Conservation (phyloP, 2,329 filamentous ascomycete genomes). For the Amylocarpus encephaloides region DNA sequence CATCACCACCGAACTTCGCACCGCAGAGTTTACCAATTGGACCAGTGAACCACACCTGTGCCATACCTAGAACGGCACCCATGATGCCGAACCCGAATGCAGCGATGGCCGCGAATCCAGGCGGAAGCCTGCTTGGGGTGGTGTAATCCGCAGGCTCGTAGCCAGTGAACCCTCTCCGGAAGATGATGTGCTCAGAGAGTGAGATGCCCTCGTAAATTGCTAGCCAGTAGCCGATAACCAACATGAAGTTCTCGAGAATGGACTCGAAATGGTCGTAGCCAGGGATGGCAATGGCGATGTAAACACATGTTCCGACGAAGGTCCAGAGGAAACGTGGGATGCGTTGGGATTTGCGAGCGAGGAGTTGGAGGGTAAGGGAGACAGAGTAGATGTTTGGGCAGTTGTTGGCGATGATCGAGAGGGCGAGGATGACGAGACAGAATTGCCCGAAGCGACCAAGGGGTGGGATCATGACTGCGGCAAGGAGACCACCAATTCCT, state of each 20-base stretch:
- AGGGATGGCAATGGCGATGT: slow-evolving; percentile 63
- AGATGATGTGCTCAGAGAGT: slow-evolving; percentile 62
- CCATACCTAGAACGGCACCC: slow-evolving; percentile 65
- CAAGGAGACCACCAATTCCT: slow-evolving; percentile 61
- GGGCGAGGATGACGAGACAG: slow-evolving; percentile 59
- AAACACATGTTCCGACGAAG: slow-evolving; percentile 52
- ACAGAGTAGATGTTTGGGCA: slow-evolving; percentile 68
- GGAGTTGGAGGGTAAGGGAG: slow-evolving; percentile 59
- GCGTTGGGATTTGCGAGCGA: slow-evolving; percentile 50
- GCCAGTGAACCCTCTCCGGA: slow-evolving; percentile 53
- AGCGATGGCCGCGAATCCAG: slow-evolving; percentile 54
- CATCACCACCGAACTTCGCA: slow-evolving; percentile 42
- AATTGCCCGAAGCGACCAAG: slow-evolving; percentile 66
- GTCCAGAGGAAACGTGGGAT: slow-evolving; percentile 66
- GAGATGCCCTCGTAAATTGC: slow-evolving; percentile 65
- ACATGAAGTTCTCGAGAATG: slow-evolving; percentile 66
- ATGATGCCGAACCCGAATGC: slow-evolving; percentile 59
- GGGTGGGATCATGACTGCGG: slow-evolving; percentile 54
- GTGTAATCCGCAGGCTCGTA: slow-evolving; percentile 57
- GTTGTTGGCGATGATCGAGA: slow-evolving; percentile 65
- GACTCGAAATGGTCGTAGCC: slow-evolving; percentile 60
- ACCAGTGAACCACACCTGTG: slow-evolving; percentile 62
- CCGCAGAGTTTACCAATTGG: slow-evolving; percentile 49
- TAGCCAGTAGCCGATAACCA: slow-evolving; percentile 65
- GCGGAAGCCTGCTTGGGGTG: slow-evolving; percentile 50